These are phyloP conservation scores for Fagus sylvatica DNA, from an alignment of 306 rosid species.

Conservation along the genomic window DNA sequence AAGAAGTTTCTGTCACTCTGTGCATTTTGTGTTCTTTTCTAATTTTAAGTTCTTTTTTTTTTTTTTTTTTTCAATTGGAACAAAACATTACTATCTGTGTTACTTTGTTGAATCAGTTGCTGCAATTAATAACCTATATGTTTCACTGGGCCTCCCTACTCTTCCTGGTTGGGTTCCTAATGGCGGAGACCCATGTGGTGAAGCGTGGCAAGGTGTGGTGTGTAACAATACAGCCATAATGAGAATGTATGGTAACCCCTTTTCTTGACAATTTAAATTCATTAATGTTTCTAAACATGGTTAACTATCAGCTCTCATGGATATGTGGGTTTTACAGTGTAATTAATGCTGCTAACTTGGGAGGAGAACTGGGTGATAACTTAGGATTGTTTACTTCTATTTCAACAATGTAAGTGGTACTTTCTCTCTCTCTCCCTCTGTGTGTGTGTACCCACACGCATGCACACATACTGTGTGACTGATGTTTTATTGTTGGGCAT, in stretches of 20 bases:
- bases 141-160: slow-evolving; percentile 69
- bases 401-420: slow-evolving; percentile 56
- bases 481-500: background rate
- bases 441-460: slow-evolving; percentile 11
- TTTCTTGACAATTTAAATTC: slow-evolving; percentile 11
- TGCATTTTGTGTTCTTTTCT: background rate
- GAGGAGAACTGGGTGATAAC: slow-evolving; percentile 77
- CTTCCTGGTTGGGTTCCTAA: slow-evolving; percentile 83
- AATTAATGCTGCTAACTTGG: slow-evolving; percentile 81
- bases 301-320: slow-evolving; percentile 21
- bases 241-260: slow-evolving; percentile 54
- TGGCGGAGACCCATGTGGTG: slow-evolving; percentile 93
- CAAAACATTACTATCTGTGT: slow-evolving; percentile 1
- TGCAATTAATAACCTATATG: slow-evolving; percentile 71
- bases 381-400: slow-evolving; percentile 66
- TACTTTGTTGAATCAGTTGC: slow-evolving; percentile 57
- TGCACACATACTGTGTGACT: background rate
- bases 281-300: slow-evolving; percentile 2
- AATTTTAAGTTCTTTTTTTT: background rate
- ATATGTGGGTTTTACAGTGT: slow-evolving; percentile 48
- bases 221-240: slow-evolving; percentile 63
- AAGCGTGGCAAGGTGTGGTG: slow-evolving; percentile 86
- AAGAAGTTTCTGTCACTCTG: background rate
- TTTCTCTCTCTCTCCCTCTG: slow-evolving; percentile 24
- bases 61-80: background rate